phyloP scores from a whole-genome alignment of 1,284 basidiomycete species.

The Boletus subluridellus region DNA sequence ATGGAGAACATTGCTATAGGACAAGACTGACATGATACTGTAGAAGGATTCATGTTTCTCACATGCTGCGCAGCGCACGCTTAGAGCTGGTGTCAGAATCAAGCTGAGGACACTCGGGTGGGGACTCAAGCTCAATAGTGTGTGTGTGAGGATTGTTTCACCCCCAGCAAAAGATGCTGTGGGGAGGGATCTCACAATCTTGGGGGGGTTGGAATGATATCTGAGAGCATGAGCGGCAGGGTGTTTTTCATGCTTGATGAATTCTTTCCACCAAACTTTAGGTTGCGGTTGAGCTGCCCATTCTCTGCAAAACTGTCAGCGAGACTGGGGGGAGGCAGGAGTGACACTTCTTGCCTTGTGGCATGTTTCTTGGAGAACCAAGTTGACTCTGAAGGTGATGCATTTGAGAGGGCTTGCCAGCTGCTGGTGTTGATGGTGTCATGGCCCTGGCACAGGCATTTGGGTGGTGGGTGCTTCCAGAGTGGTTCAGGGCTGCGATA shows the following conservation, averaged over 20 bases:
- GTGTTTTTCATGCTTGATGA: slow-evolving; percentile 21
- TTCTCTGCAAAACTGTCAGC: slow-evolving; percentile 16
- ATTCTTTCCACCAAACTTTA: slow-evolving; percentile 67
- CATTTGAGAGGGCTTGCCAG: too few relatives aligned
- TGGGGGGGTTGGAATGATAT: slow-evolving; percentile 64
- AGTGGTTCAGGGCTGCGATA: too few relatives aligned
- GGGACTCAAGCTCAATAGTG: slow-evolving; percentile 34
- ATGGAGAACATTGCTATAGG: slow-evolving; percentile 68
- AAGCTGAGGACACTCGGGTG: slow-evolving; percentile 37
- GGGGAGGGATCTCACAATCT: slow-evolving; percentile 50
- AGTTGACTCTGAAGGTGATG: too few relatives aligned
- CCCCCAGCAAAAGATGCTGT: slow-evolving; percentile 42
- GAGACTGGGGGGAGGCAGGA: too few relatives aligned
- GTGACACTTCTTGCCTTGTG: too few relatives aligned
- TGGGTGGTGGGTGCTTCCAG: too few relatives aligned
- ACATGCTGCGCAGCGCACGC: slow-evolving; percentile 35
- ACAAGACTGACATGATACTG: slow-evolving; percentile 80
- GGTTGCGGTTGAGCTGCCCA: slow-evolving; percentile 62
- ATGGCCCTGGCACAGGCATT: too few relatives aligned
- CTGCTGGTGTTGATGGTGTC: too few relatives aligned
- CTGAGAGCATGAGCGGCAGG: slow-evolving; percentile 53
- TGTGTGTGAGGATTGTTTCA: slow-evolving; percentile 58
- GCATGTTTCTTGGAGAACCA: too few relatives aligned
- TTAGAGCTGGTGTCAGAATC: slow-evolving; percentile 48
- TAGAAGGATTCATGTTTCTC: slow-evolving; percentile 57